These are phyloP conservation scores for Yarrowia porcina DNA, from an alignment of 805 yeast species.

Conservation along the genomic window DNA sequence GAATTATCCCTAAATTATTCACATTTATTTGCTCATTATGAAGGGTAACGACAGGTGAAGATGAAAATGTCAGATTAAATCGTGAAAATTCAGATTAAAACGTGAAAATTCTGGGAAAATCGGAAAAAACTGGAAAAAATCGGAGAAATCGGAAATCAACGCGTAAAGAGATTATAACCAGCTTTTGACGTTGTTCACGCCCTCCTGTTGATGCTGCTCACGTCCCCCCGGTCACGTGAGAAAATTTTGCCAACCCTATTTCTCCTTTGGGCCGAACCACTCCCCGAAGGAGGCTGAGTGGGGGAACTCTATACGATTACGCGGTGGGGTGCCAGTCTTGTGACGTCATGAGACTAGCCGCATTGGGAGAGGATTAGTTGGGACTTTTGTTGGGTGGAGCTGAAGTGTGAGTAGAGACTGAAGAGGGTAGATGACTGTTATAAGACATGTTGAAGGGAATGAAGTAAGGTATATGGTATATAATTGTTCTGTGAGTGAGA, in stretches of 20 bases:
- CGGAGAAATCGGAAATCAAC: no score
- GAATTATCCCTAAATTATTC: not conserved
- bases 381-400: not conserved
- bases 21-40: not conserved
- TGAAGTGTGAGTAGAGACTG: not conserved
- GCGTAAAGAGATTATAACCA: no score
- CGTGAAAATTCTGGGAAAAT: not conserved
- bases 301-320: not conserved
- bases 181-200: no score
- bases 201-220: no score
- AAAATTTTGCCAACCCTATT: not conserved
- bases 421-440: no score
- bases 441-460: no score
- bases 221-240: not conserved
- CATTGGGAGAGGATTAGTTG: not conserved
- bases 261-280: slow-evolving; percentile 21
- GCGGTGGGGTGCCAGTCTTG: not conserved
- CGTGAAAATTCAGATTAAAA: no score
- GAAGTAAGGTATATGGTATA: no score
- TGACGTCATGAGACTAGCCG: not conserved
- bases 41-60: no score
- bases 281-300: slow-evolving; percentile 16
- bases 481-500: no score
- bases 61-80: no score
- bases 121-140: not conserved